Evolutionary conservation across 2,329 filamentous ascomycete genomes (phyloP).

Genomic region (Xylariaceae sp.): DNA sequence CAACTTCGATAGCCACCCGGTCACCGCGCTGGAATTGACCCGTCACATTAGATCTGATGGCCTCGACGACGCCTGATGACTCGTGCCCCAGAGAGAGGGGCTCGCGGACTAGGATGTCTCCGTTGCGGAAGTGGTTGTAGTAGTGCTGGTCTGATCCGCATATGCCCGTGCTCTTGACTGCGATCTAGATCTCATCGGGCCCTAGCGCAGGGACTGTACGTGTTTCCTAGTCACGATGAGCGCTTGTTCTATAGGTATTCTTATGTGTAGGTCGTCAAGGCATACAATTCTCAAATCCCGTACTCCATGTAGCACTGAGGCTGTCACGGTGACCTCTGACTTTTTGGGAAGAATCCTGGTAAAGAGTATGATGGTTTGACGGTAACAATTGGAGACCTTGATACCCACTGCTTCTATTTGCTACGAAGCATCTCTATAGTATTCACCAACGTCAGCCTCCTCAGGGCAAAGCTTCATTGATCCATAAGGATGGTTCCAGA

Average conservation of each 20-base stretch:
- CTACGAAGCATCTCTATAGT: too few species aligned
- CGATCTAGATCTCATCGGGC: constrained; percentile 5
- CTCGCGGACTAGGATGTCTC: constrained; percentile 6
- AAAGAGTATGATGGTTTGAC: too few species aligned
- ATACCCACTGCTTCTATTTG: too few species aligned
- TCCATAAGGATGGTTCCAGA: too few species aligned
- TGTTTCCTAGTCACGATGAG: too few species aligned
- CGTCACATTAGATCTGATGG: not conserved
- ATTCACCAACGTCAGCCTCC: too few species aligned
- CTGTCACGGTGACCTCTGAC: not conserved
- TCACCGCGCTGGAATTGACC: not conserved
- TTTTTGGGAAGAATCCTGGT: too few species aligned
- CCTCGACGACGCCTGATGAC: not conserved
- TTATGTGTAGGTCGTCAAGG: too few species aligned
- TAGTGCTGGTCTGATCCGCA: constrained; percentile 15
- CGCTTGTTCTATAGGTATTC: too few species aligned
- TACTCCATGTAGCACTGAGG: not conserved
- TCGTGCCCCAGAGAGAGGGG: constrained; percentile 1
- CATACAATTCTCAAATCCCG: not conserved
- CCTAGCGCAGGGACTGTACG: not conserved
- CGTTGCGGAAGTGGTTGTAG: constrained; percentile 7
- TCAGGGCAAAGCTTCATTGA: too few species aligned
- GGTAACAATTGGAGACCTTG: too few species aligned
- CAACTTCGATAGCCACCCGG: not conserved
- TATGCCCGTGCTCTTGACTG: not conserved